Evolutionary conservation across 1,139 yeast genomes (phyloP).

Genomic region (Candida sanyaensis): DNA sequence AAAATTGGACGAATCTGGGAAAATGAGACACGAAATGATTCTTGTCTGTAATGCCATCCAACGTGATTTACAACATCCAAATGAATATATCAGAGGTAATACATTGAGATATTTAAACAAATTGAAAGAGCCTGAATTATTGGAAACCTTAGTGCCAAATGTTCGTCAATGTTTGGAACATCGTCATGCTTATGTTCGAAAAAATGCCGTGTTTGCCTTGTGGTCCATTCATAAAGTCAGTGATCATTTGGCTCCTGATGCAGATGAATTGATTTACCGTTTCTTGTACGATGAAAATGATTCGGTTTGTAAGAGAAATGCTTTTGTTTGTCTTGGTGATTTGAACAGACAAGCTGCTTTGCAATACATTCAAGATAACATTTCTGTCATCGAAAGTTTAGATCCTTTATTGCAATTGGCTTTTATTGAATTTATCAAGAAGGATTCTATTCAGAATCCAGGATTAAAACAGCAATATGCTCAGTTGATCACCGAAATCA

Average conservation of each 20-base stretch:
- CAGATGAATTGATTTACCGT: constrained; percentile 76
- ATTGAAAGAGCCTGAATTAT: constrained; percentile 86
- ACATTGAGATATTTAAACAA: constrained; percentile 90
- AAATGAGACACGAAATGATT: constrained; percentile 97
- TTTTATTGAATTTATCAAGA: constrained; percentile 87
- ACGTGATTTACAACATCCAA: constrained; percentile 96
- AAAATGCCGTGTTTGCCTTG: constrained; percentile 93
- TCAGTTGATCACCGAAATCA: constrained; percentile 68
- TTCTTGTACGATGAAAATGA: constrained; percentile 84
- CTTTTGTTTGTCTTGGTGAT: constrained; percentile 84
- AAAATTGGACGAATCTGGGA: constrained; percentile 83
- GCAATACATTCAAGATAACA: constrained; percentile 74
- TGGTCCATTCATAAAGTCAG: constrained; percentile 81
- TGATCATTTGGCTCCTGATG: constrained; percentile 90
- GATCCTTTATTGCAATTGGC: constrained; percentile 89
- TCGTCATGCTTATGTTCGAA: constrained; percentile 97
- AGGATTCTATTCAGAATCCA: constrained; percentile 68
- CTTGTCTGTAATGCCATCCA: constrained; percentile 97
- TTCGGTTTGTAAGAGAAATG: constrained; percentile 93
- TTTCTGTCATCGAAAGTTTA: constrained; percentile 60
- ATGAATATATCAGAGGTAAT: constrained; percentile 94
- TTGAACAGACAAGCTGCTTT: constrained; percentile 85
- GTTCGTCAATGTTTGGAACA: constrained; percentile 90
- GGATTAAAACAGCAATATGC: constrained; percentile 72
- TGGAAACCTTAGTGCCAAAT: constrained; percentile 94